Base-by-base conservation (phyloP, 192 early-diverging fungal genomes). In the Paraglomus brasilianum region DNA sequence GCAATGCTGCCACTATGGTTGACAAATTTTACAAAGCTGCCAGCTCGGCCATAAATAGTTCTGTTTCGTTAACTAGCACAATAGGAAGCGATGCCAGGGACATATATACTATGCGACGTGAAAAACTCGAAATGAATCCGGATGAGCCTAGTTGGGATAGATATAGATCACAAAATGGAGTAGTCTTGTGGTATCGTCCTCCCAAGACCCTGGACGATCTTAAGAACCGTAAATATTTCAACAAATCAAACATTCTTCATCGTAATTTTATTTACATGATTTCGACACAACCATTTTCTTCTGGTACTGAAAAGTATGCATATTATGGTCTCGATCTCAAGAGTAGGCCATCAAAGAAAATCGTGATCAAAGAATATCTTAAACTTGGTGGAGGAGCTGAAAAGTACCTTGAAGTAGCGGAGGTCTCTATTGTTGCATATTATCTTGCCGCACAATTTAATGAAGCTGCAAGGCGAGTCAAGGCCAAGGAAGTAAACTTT, bases 321-420 rank as follows among this genome's bases (percentile, higher is more conserved):
- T 67, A 67, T 67, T 67, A 42, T 52, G 65, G 17, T 4, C 36
- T 52, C 41, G n/a, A 52, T 53, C 11, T 19, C n/a, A 67, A 1
- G 7, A 43, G 21, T 5, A 15, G 0, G 17, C 51, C 40, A 30
- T 5, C 48, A 5, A 6, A 52, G 41, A 52, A 42, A 21, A 19
- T 55, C 4, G 65, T 67, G 17, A 51, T 67, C 13, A 67, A 51
- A 66, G 30, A 66, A 17, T 51, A 38, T 0, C 15, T 41, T n/a
- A 24, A 50, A 0, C 0, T 5, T 4, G 30, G 3, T 30, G 30
- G n/a, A n/a, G 36, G n/a, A 21, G 21, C 44, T 52, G 64, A 49
- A 51, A 36, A 38, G 17, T 66, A 66, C 49, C 64, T 66, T 66
- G 64, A 66, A 2, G 64, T 46, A 39, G 15, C 49, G 41, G 64